A percentile compares a stretch with the other conserved stretches of the same genome.
Conservation (phyloP, 176 grass and related monocot species). For the Puccinellia tenuiflora region DNA sequence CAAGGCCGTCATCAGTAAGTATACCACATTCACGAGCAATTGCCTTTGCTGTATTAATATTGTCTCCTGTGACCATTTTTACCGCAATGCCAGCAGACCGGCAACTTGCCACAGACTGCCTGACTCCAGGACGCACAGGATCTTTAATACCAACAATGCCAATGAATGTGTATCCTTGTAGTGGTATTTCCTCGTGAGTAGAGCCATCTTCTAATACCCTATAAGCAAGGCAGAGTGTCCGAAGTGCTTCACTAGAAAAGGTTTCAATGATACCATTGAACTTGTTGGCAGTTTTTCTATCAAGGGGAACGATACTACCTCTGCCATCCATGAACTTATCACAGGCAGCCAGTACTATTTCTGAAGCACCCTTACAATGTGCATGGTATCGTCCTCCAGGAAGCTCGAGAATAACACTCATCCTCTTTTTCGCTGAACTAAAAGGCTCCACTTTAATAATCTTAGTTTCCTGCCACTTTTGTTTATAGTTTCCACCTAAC, state of each 20-base stretch:
- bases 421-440: constrained; percentile 74
- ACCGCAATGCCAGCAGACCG: constrained; percentile 54
- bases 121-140: constrained; percentile 49
- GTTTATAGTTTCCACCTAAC: constrained; percentile 36
- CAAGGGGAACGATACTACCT: constrained; percentile 40
- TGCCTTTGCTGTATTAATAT: constrained; percentile 73
- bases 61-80: constrained; percentile 76
- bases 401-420: constrained; percentile 45
- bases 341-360: constrained; percentile 60
- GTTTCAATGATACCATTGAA: constrained; percentile 36
- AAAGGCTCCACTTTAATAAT: constrained; percentile 62
- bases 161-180: constrained; percentile 56
- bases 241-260: constrained; percentile 61
- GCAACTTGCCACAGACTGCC: constrained; percentile 56
- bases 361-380: constrained; percentile 67
- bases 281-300: constrained; percentile 26
- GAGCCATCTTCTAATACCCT: constrained; percentile 33
- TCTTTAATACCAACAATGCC: constrained; percentile 77
- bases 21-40: constrained; percentile 72
- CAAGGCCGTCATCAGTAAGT: constrained; percentile 61
- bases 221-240: constrained; percentile 64
- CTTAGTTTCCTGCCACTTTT: constrained; percentile 26
- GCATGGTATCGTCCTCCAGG: constrained; percentile 41
- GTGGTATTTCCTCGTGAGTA: constrained; percentile 36
- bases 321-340: constrained; percentile 42